These are phyloP conservation scores for Exophiala spinifera DNA, from an alignment of 2,329 filamentous ascomycete genomes.

Conservation along the genomic window DNA sequence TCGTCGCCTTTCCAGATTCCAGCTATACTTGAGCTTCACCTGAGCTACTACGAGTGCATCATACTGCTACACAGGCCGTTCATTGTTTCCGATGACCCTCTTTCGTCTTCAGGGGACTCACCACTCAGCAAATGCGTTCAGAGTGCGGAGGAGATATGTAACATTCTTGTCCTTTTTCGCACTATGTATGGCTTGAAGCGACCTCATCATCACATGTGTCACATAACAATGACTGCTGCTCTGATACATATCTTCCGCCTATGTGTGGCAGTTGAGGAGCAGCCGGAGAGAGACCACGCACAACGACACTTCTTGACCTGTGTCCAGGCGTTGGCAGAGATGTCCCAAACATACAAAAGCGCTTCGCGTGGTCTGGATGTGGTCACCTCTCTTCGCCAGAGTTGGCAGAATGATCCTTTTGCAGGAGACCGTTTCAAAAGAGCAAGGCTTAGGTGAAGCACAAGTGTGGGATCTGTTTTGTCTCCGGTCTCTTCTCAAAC, in stretches of 20 bases:
- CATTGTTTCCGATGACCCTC: constrained; percentile 14
- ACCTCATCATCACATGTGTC: constrained; percentile 14
- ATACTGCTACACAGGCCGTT: constrained; percentile 53
- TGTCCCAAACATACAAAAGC: constrained; percentile 23
- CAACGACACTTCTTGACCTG: constrained; percentile 36
- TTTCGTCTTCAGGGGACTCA: neutral
- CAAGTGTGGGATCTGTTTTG: neutral
- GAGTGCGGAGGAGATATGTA: constrained; percentile 2
- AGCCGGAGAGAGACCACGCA: constrained; percentile 36
- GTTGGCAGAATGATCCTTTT: constrained; percentile 9
- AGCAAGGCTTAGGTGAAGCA: constrained; percentile 1
- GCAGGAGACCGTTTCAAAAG: constrained; percentile 12
- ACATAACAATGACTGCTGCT: constrained; percentile 13
- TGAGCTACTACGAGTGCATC: constrained; percentile 50
- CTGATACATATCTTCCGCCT: constrained; percentile 14
- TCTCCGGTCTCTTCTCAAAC: neutral
- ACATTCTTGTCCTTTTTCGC: constrained; percentile 5
- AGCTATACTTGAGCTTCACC: constrained; percentile 33
- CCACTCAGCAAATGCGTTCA: constrained; percentile 9
- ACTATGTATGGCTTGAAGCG: constrained; percentile 7
- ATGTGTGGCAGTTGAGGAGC: constrained; percentile 11
- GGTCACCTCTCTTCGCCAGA: constrained; percentile 13
- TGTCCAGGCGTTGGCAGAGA: constrained; percentile 21
- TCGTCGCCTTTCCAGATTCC: constrained; percentile 18
- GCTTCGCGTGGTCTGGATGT: constrained; percentile 21